Base-by-base conservation (phyloP, 371 early-diverging fungal species). In the Syncephalastrum sp. region DNA sequence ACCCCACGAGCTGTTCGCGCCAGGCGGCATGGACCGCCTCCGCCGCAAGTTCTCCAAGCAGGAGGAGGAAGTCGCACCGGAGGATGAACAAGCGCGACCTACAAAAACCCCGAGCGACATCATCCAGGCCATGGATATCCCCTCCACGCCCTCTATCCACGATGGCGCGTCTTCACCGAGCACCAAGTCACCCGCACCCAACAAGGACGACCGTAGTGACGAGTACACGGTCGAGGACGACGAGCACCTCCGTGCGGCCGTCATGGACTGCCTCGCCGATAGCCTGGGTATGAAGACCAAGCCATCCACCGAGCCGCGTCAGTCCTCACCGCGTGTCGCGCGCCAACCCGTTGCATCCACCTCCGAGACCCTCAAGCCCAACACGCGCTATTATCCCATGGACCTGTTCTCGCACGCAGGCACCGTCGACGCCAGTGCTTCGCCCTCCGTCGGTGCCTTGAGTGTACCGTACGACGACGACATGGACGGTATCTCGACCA, bases 11-110 rank as follows among this genome's bases (percentile, higher is more conserved):
- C 84, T 91, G 43, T 89, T 90, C 68, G 74, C 70, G 8, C 80
- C 85, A 2, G 83, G 82, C 13, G 79, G 79, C 5, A 77, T 93
- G 71, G 90, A 91, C 50, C 74, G 88, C 24, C 73, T 92, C 58
- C 73, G 86, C 51, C 68, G 81, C 29, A 77, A 85, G 61, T 85
- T 84, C 52, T 70, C 71, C n/a, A 66, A 72, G 12, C 38, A 33
- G 38, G 72, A 72, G 3, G 79, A 71, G 27, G 63, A 65, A 17
- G 44, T 54, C 2, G 42, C 61, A n/a, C 64, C 76, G 17, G 50
- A 60, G 14, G 66, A 65, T 7, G 64, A 54, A 8, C 60, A 50
- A 24, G 54, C 0, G 64, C 67, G 3, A 53, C 66, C 54, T 56
- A 13, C 53, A 52, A 16, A 14, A 21, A 16, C 53, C 24, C 25